A percentile compares a stretch with the other conserved stretches of the same genome.
Conservation (phyloP, 768 basidiomycete genomes). For the Serendipita sp. region DNA sequence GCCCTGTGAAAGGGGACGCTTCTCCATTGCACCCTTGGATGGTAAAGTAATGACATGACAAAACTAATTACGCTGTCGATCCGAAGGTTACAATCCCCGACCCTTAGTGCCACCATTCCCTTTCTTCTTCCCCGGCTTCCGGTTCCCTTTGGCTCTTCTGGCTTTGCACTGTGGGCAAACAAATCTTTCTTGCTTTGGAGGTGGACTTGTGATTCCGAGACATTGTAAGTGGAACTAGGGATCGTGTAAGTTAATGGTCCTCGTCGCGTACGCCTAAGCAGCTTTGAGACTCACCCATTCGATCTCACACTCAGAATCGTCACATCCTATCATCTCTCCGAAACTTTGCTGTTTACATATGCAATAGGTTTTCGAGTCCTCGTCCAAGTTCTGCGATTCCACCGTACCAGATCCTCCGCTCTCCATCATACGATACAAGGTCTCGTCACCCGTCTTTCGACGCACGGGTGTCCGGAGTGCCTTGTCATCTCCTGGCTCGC, state of each 20-base stretch:
- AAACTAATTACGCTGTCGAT: too few relatives aligned
- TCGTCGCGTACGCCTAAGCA: slow-evolving; percentile 9
- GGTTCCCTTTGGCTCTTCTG: neutral
- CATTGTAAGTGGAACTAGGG: slow-evolving; percentile 69
- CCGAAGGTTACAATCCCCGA: neutral
- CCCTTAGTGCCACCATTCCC: neutral
- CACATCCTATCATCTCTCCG: slow-evolving; percentile 93
- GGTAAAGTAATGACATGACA: too few relatives aligned
- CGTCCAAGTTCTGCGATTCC: slow-evolving; percentile 17
- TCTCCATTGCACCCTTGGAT: too few relatives aligned
- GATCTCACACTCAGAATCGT: slow-evolving; percentile 57
- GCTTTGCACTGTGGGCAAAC: neutral
- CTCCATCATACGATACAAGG: neutral
- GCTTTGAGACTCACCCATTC: slow-evolving; percentile 63
- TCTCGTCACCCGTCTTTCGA: neutral
- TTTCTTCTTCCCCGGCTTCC: neutral
- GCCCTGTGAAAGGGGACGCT: too few relatives aligned
- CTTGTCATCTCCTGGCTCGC: neutral
- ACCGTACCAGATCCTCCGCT: neutral
- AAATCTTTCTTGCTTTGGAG: slow-evolving; percentile 17
- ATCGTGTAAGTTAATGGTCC: too few relatives aligned
- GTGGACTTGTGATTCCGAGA: slow-evolving; percentile 48
- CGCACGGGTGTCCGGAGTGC: neutral
- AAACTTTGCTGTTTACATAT: slow-evolving; percentile 72
- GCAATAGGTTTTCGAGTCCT: slow-evolving; percentile 59